phyloP scores from a whole-genome alignment of 768 basidiomycete genomes.

The Russula sp. region DNA sequence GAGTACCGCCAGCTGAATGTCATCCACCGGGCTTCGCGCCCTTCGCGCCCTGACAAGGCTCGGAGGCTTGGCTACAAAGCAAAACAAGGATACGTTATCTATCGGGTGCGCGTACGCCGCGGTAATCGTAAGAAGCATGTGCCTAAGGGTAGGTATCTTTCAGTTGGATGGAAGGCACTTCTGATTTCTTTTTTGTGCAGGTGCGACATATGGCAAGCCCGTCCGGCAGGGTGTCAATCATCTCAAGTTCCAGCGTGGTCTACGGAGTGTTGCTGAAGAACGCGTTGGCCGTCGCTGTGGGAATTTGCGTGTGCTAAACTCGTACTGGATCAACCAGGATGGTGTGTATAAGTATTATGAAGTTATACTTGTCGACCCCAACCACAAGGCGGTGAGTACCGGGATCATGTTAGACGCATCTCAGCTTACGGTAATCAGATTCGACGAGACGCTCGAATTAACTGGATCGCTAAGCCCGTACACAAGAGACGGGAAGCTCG shows the following conservation, averaged over 20 bases:
- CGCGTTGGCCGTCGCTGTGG: conserved; percentile 95
- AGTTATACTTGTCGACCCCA: conserved; percentile 96
- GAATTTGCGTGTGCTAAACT: conserved; percentile 94
- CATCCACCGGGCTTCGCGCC: conserved; percentile 96
- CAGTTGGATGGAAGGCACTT: not conserved
- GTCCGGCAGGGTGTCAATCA: conserved; percentile 99
- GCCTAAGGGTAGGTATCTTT: conserved; percentile 71
- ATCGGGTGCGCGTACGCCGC: conserved; percentile 94
- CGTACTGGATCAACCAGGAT: conserved; percentile 99
- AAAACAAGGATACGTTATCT: conserved; percentile 98
- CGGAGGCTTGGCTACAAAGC: conserved; percentile 99
- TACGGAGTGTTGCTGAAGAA: conserved; percentile 95
- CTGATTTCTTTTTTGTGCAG: conserved; percentile 39
- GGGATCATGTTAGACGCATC: not conserved
- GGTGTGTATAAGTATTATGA: conserved; percentile 99
- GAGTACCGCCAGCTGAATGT: conserved; percentile 98
- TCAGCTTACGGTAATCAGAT: conserved; percentile 49
- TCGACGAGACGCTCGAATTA: conserved; percentile 95
- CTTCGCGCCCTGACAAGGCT: conserved; percentile 98
- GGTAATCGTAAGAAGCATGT: conserved; percentile 99
- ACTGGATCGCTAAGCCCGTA: conserved; percentile 98
- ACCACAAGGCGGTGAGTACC: conserved; percentile 80
- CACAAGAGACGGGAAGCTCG: conserved; percentile 99
- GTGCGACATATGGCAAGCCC: conserved; percentile 98
- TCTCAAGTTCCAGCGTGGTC: conserved; percentile 93